Evolutionary conservation across 768 basidiomycete genomes (phyloP).

Genomic region (Rubroboletus pulcherrimus): DNA sequence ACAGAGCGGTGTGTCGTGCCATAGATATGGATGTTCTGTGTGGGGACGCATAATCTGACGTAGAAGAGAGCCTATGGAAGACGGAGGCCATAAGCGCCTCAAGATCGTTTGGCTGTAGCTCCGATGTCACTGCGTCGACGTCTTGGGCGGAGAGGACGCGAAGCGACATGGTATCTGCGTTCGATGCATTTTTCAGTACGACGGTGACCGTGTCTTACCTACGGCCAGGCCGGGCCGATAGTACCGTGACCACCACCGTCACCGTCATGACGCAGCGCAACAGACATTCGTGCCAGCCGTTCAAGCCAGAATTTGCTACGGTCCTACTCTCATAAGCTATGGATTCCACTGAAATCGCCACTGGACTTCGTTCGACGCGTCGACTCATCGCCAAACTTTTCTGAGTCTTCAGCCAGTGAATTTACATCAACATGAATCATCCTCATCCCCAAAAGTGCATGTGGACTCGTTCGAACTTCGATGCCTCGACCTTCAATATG

Average conservation of each 20-base stretch:
- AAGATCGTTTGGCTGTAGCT: slow-evolving; percentile 44
- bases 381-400: not conserved
- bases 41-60: slow-evolving; percentile 36
- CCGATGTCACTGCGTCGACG: slow-evolving; percentile 47
- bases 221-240: not conserved
- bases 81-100: slow-evolving; percentile 55
- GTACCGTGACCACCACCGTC: not conserved
- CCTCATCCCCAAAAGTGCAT: not conserved
- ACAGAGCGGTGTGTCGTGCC: slow-evolving; percentile 56
- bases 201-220: not conserved
- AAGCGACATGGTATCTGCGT: slow-evolving; percentile 37
- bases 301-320: not conserved
- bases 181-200: not conserved
- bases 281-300: not conserved
- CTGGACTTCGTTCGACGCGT: not conserved
- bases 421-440: not conserved
- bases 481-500: not conserved
- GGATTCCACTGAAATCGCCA: not conserved
- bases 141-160: slow-evolving; percentile 61
- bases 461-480: not conserved
- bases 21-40: slow-evolving; percentile 57
- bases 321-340: not conserved
- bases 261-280: not conserved
- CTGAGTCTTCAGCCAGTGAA: not conserved
- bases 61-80: slow-evolving; percentile 47